Percentiles rank a stretch among this genome's conserved stretches.
phyloP scores from a whole-genome alignment of 1,284 basidiomycete species.

The Ceratobasidium sp. region DNA sequence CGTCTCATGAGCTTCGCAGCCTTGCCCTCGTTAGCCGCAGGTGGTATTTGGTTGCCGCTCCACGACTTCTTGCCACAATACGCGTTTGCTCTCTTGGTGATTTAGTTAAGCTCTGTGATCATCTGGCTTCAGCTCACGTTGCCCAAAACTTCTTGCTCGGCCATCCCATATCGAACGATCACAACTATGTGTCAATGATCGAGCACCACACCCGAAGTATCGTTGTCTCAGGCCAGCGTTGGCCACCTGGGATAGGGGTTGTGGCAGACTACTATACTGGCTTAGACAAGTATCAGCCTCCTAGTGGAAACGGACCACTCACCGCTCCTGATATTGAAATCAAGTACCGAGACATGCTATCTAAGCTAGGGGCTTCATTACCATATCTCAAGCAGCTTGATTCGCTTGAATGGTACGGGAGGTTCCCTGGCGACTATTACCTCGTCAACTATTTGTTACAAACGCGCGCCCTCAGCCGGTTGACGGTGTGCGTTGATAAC shows the following conservation, averaged over 20 bases:
- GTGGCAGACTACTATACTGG: constrained; percentile 5
- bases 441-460: constrained; percentile 9
- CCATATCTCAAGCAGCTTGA: constrained; percentile 20
- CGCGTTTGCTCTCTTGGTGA: constrained; percentile 10
- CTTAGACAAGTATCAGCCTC: constrained; percentile 15
- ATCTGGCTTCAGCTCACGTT: constrained; percentile 15
- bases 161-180: background rate
- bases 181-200: constrained; percentile 24
- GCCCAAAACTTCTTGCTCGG: constrained; percentile 11
- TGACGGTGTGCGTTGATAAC: constrained; percentile 9
- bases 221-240: background rate
- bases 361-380: constrained; percentile 14
- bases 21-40: constrained; percentile 15
- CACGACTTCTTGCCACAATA: constrained; percentile 7
- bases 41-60: constrained; percentile 20
- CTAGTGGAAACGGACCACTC: background rate
- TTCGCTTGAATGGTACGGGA: constrained; percentile 27
- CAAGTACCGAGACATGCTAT: constrained; percentile 10
- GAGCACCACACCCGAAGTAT: constrained; percentile 15
- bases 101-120: constrained; percentile 18
- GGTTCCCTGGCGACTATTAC: constrained; percentile 36
- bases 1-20: constrained; percentile 6
- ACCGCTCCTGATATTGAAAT: constrained; percentile 20
- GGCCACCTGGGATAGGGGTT: constrained; percentile 1
- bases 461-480: background rate